A percentile compares a stretch with the other conserved stretches of the same genome.
These are phyloP conservation scores for Penicillium alfredii DNA, from an alignment of 495 filamentous ascomycete genomes.

Conservation along the genomic window DNA sequence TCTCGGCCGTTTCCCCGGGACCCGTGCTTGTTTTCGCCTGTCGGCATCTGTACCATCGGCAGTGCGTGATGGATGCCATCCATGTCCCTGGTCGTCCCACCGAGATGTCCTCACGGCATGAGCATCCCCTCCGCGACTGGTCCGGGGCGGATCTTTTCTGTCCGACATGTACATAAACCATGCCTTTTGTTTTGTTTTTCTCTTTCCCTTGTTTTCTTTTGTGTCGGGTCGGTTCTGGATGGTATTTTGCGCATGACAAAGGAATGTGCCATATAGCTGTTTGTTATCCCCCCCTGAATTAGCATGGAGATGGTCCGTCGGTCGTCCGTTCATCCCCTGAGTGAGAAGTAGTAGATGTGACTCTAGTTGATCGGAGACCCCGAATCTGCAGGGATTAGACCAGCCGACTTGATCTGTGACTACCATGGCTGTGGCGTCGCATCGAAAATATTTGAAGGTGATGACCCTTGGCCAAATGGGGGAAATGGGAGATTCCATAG, in stretches of 20 bases:
- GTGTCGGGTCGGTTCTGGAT: conserved; percentile 5
- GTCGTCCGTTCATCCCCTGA: too few species aligned
- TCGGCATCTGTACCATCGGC: conserved; percentile 49
- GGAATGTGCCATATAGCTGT: conserved; percentile 6
- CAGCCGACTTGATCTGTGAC: too few species aligned
- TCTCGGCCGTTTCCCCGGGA: conserved; percentile 13
- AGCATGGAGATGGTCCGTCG: too few species aligned
- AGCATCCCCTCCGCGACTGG: conserved; percentile 23
- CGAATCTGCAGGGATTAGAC: too few species aligned
- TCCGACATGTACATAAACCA: conserved; percentile 34
- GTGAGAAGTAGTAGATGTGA: too few species aligned
- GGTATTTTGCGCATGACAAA: conserved; percentile 1
- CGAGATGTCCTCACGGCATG: conserved; percentile 15
- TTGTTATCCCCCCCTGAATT: too few species aligned
- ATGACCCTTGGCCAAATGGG: conserved; percentile 3
- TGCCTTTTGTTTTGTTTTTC: conserved; percentile 13
- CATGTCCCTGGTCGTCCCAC: conserved; percentile 13
- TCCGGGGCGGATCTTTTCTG: conserved; percentile 33
- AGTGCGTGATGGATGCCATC: conserved; percentile 35
- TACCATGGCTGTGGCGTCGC: conserved; percentile 14
- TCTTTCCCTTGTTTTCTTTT: conserved; percentile 9
- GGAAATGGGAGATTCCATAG: too few species aligned
- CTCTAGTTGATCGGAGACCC: too few species aligned
- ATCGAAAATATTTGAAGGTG: conserved; percentile 11
- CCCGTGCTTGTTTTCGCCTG: conserved; percentile 49